Evolutionary conservation across 176 grass and related monocot species (phyloP), one percentile per base, ranked within the genome.

Genomic region (Dendrocalamus sinicus): DNA sequence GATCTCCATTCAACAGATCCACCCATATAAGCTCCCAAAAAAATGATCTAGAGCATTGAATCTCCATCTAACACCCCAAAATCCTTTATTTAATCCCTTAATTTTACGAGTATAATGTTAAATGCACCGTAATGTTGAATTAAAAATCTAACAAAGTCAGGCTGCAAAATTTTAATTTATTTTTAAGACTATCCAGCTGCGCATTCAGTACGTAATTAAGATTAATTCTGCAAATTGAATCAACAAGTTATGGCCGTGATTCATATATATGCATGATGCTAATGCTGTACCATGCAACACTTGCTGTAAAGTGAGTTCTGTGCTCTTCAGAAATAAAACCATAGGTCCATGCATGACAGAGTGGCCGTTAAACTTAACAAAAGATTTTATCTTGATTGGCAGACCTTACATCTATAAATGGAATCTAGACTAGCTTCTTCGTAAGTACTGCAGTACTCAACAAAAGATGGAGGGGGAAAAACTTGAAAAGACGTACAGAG

Each of bases 251-350:
- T 35, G 14, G 7, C 15, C 15, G 55, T 15, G 24, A 15, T 73
- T 50, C 16, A 20, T 53, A 30, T 24, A 13, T 17, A 30, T 19
- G 62, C 24, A 53, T 22, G 67, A 53, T 26, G 37, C 6, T 40
- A 19, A 13, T 55, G 8, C 32, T 12, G 32, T 47, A 67, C 69
- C 69, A 58, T 50, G n/a, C 76, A 60, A 6, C 51, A 12, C 8
- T 43, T 63, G 11, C 6, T 69, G 70, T 75, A 61, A 75, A 79
- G 75, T 14, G 73, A 19, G 69, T 4, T 67, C 8, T 81, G 20
- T 69, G 43, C 1, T 75, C 53, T 66, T 70, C 30, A 85, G 61
- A 61, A 60, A 72, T 81, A 68, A 81, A 85, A 54, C 82, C 62
- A 43, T 60, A 12, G 24, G 40, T 30, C 17, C 45, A 19, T 53